Conservation (phyloP, 2,329 filamentous ascomycete species). For the Colletotrichum aenigma region DNA sequence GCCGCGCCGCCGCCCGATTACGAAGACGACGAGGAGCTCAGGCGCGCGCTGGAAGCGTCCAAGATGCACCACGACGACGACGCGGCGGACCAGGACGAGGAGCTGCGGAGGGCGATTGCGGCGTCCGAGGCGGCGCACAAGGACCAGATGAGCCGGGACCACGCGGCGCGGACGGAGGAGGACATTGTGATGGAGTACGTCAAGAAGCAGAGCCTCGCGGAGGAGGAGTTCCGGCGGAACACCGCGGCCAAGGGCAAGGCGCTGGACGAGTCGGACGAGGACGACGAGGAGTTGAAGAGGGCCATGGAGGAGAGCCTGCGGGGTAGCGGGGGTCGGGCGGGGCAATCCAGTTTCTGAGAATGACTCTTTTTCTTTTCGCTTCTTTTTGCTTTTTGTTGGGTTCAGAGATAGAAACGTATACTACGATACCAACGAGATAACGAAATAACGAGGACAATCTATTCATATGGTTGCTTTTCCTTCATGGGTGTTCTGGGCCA, state of each 20-base stretch:
- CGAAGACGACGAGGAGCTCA: constrained; percentile 39
- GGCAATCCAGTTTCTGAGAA: constrained; percentile 6
- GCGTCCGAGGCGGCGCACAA: constrained; percentile 50
- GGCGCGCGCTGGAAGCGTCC: constrained; percentile 46
- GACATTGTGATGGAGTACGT: constrained; percentile 78
- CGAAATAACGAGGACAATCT: background rate
- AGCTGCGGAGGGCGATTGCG: constrained; percentile 51
- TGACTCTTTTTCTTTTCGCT: background rate
- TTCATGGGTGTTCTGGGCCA: background rate
- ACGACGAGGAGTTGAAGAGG: constrained; percentile 60
- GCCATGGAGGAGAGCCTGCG: constrained; percentile 62
- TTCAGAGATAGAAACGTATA: background rate
- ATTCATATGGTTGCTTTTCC: background rate
- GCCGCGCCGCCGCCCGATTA: background rate
- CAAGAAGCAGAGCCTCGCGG: constrained; percentile 75
- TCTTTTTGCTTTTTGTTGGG: background rate
- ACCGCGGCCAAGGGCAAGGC: constrained; percentile 38
- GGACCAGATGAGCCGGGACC: constrained; percentile 45
- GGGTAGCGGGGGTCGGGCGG: constrained; percentile 30
- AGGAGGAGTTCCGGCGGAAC: constrained; percentile 57
- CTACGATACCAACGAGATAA: constrained; percentile 16
- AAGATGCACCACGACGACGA: constrained; percentile 23
- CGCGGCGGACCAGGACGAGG: constrained; percentile 41
- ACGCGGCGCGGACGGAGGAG: constrained; percentile 63
- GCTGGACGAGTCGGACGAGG: constrained; percentile 34